Evolutionary conservation across 1,284 basidiomycete genomes (phyloP).

Genomic region (Cryptococcus maquisensis): DNA sequence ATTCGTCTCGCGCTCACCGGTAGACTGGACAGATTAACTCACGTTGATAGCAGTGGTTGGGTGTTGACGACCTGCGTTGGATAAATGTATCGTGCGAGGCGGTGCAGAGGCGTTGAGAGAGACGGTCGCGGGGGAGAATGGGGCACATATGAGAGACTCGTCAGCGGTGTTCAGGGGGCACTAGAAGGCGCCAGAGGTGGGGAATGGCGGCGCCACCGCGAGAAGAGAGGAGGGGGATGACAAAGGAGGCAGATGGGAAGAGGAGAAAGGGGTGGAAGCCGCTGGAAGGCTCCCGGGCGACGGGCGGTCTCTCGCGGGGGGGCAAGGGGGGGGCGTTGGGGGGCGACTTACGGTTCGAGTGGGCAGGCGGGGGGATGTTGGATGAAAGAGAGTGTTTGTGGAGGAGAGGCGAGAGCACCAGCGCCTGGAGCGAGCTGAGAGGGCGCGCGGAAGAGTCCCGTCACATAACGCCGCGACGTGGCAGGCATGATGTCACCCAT

Average conservation of each 20-base stretch:
- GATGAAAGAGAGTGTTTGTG: slow-evolving; percentile 1
- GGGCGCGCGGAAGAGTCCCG: no score
- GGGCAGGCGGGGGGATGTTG: not conserved
- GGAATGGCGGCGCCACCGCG: not conserved
- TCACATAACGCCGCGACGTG: no score
- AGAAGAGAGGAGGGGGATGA: slow-evolving; percentile 1
- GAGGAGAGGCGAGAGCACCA: not conserved
- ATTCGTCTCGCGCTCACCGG: not conserved
- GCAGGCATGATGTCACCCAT: no score
- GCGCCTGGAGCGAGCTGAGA: no score
- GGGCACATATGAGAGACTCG: not conserved
- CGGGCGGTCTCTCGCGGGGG: no score
- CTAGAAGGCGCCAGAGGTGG: not conserved
- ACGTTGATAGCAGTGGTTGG: not conserved
- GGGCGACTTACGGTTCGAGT: not conserved
- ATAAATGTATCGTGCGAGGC: not conserved
- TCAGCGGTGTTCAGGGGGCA: not conserved
- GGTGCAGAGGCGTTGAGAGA: slow-evolving; percentile 2
- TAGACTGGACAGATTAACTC: not conserved
- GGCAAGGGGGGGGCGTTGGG: not conserved
- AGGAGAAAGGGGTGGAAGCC: not conserved
- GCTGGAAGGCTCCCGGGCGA: not conserved
- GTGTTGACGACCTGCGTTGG: not conserved
- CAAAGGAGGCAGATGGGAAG: not conserved
- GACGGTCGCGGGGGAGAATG: not conserved